Evolutionary conservation across 768 basidiomycete genomes (phyloP), one percentile per base, ranked within the genome.

Genomic region (Wakefieldia striispora): DNA sequence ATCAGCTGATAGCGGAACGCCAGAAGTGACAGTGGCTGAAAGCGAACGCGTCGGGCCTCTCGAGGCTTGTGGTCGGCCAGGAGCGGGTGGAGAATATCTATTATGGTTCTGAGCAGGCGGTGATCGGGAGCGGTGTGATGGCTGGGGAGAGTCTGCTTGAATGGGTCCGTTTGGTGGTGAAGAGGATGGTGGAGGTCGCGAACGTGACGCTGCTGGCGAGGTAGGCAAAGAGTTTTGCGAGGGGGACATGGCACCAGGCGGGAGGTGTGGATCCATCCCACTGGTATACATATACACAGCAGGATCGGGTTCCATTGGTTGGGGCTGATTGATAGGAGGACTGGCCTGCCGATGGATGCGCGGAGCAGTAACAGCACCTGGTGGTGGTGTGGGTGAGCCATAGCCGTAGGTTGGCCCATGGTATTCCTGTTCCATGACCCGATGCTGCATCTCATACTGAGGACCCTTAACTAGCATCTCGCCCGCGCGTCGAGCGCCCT

Each of bases 381-480:
- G 55, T 2, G 62, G 46, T 2, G 63, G 45, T 6, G 67, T 59
- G 21, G 67, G 10, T 2, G 63, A 38, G 3, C 60, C 58, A 49
- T 68, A 66, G n/a, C 51, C 49, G 14, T 64, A 62, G 4, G 47
- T 57, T 40, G 68, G 58, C 9, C 72, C 75, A 42, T 76, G 75
- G 55, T 90, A 89, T 64, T 95, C 91, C 59, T 94, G 87, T 66
- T 94, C 90, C 79, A 97, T 92, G 43, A 86, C 89, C 20, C 88
- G 83, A 66, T 92, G 88, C 65, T 97, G 95, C 81, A 90, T 86
- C 61, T 95, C 95, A 64, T 95, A 97, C 60, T 91, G 88, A 34
- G 95, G 91, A 5, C 89, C 83, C 54, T 85, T 83, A 46, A 97
- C 80, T 8, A 93, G 86, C 72, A 83, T 91, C 70, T 97, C 95